Conservation (phyloP, 2,329 filamentous ascomycete genomes). For the Grosmannia huntii region DNA sequence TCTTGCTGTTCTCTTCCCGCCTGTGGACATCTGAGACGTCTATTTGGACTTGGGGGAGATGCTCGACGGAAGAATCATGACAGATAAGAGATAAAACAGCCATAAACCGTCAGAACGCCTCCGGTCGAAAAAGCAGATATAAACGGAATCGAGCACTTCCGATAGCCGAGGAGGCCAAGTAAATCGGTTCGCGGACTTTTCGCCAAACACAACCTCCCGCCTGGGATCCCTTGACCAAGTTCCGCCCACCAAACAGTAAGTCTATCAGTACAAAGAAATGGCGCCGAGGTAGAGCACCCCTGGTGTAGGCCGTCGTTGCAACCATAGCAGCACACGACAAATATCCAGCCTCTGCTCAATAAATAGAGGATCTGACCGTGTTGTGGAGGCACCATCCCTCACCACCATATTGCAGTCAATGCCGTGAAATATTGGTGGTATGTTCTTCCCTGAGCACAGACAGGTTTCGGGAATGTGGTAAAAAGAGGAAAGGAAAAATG, state of each 20-base stretch:
- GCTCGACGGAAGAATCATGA: not conserved
- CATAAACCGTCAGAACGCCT: constrained; percentile 2
- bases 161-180: not conserved
- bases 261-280: constrained; percentile 21
- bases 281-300: constrained; percentile 6
- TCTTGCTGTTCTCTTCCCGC: not conserved
- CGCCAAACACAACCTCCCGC: not conserved
- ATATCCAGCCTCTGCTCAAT: not conserved
- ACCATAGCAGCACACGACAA: not conserved
- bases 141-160: constrained; percentile 2
- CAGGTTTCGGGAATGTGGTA: not conserved
- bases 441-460: not conserved
- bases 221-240: constrained; percentile 3
- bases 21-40: not conserved
- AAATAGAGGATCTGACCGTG: not conserved
- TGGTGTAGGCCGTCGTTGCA: not conserved
- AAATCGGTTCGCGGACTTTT: constrained; percentile 1
- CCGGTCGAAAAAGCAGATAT: not conserved
- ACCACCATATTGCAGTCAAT: not conserved
- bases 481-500: not conserved
- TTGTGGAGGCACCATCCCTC: not conserved
- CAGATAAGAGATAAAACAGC: not conserved
- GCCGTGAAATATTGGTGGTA: not conserved
- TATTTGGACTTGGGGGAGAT: not conserved
- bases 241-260: constrained; percentile 6